Evolutionary conservation across 2,329 filamentous ascomycete genomes (phyloP).

Genomic region (Davidsoniella eucalypti): DNA sequence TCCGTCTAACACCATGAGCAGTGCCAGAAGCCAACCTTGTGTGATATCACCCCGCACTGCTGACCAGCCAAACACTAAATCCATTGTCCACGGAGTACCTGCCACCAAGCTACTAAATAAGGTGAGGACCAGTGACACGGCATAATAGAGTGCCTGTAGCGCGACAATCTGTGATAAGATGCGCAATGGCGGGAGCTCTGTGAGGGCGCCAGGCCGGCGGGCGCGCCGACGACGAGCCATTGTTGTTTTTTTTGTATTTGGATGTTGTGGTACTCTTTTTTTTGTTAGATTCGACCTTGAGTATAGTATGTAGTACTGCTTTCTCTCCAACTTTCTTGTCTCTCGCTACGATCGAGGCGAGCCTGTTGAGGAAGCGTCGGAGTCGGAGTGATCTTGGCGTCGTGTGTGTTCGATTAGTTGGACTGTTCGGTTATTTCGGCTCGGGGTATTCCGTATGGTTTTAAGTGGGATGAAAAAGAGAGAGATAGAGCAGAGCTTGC

Average conservation of each 20-base stretch:
- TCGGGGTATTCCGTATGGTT: background rate
- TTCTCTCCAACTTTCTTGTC: background rate
- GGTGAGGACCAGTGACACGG: conserved; percentile 32
- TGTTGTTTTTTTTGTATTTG: conserved; percentile 4
- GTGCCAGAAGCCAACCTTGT: conserved; percentile 41
- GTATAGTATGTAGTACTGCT: background rate
- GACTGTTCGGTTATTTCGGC: no score
- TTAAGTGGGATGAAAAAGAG: background rate
- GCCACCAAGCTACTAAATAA: conserved; percentile 42
- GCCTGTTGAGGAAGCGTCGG: background rate
- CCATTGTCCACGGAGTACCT: conserved; percentile 35
- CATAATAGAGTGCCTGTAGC: conserved; percentile 40
- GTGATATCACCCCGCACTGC: conserved; percentile 44
- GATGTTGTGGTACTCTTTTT: background rate
- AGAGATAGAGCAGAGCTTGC: background rate
- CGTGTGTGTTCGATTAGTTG: background rate
- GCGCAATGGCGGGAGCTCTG: conserved; percentile 43
- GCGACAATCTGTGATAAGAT: conserved; percentile 42
- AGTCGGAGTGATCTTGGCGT: background rate
- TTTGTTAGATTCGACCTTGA: background rate
- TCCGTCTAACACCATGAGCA: conserved; percentile 40
- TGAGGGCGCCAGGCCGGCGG: conserved; percentile 41
- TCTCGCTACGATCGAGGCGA: background rate
- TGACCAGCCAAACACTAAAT: conserved; percentile 41
- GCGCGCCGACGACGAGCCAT: conserved; percentile 42